phyloP scores from a whole-genome alignment of 352 stramenopile species.

The Globisporangium splendens region DNA sequence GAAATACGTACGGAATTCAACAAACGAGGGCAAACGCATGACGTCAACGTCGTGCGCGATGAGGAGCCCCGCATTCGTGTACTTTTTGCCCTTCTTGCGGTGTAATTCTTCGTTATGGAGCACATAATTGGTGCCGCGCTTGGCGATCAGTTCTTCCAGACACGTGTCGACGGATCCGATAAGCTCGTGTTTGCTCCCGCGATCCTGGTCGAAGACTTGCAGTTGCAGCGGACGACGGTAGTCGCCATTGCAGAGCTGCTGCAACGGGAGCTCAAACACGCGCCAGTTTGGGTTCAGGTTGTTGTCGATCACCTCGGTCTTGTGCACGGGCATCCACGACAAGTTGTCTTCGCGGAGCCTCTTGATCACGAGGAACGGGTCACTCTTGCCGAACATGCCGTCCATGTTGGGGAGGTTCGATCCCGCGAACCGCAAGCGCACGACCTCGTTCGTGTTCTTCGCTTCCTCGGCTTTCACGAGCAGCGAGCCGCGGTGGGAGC shows the following conservation, averaged over 20 bases:
- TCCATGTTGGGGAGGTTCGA: slow-evolving; percentile 58
- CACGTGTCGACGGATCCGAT: slow-evolving; percentile 66
- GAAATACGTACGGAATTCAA: slow-evolving; percentile 48
- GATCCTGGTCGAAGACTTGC: slow-evolving; percentile 84
- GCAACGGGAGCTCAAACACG: slow-evolving; percentile 46
- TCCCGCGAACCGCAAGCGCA: slow-evolving; percentile 43
- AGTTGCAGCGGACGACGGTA: slow-evolving; percentile 59
- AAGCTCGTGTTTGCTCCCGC: slow-evolving; percentile 52
- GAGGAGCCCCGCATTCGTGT: slow-evolving; percentile 58
- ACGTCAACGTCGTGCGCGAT: slow-evolving; percentile 32
- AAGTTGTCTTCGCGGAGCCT: slow-evolving; percentile 48
- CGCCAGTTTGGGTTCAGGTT: slow-evolving; percentile 72
- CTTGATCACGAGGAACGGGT: slow-evolving; percentile 58
- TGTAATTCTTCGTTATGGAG: slow-evolving; percentile 56
- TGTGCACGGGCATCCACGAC: slow-evolving; percentile 55
- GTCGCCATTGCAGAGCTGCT: slow-evolving; percentile 80
- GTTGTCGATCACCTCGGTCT: slow-evolving; percentile 67
- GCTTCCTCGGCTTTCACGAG: slow-evolving; percentile 58
- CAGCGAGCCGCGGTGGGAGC: slow-evolving; percentile 45
- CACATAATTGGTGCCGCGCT: slow-evolving; percentile 45
- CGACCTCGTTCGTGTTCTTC: slow-evolving; percentile 45
- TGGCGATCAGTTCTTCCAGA: slow-evolving; percentile 54
- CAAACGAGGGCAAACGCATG: slow-evolving; percentile 47
- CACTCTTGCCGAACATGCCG: slow-evolving; percentile 61
- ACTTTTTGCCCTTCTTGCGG: slow-evolving; percentile 69